A percentile compares a stretch with the other conserved stretches of the same genome.
Conservation (phyloP, 1,284 basidiomycete species). For the Sutorius eximius region DNA sequence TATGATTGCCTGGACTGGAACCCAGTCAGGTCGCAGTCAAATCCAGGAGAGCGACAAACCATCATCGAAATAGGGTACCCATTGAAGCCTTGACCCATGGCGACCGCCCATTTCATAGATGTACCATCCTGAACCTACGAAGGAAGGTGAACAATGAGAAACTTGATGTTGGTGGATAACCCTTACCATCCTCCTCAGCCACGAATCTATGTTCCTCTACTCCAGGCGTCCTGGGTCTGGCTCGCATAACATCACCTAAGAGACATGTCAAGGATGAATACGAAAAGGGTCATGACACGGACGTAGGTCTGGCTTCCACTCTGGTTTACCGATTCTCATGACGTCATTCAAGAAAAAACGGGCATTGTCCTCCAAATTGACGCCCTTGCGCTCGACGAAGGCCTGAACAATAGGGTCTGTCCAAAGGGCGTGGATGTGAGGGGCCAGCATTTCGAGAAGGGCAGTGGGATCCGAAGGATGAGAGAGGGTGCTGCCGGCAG, state of each 20-base stretch:
- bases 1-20: slow-evolving; percentile 45
- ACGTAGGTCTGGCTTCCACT: slow-evolving; percentile 62
- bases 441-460: slow-evolving; percentile 55
- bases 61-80: slow-evolving; percentile 69
- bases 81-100: slow-evolving; percentile 55
- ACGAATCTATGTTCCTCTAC: slow-evolving; percentile 66
- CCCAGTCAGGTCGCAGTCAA: slow-evolving; percentile 4
- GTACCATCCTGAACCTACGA: slow-evolving; percentile 54
- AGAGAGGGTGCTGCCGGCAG: slow-evolving; percentile 10
- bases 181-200: slow-evolving; percentile 46
- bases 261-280: not conserved
- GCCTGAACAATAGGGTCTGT: slow-evolving; percentile 51
- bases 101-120: slow-evolving; percentile 71
- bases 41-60: slow-evolving; percentile 29
- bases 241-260: slow-evolving; percentile 61
- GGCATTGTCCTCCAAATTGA: slow-evolving; percentile 55
- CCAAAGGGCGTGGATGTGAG: slow-evolving; percentile 66
- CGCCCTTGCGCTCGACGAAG: slow-evolving; percentile 46
- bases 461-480: slow-evolving; percentile 44
- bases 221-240: slow-evolving; percentile 64
- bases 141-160: slow-evolving; percentile 18
- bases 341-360: slow-evolving; percentile 74
- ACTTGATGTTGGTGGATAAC: slow-evolving; percentile 5
- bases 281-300: not conserved
- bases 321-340: slow-evolving; percentile 49